Evolutionary conservation across 768 basidiomycete genomes (phyloP).

Genomic region (Termitomyces sp.): DNA sequence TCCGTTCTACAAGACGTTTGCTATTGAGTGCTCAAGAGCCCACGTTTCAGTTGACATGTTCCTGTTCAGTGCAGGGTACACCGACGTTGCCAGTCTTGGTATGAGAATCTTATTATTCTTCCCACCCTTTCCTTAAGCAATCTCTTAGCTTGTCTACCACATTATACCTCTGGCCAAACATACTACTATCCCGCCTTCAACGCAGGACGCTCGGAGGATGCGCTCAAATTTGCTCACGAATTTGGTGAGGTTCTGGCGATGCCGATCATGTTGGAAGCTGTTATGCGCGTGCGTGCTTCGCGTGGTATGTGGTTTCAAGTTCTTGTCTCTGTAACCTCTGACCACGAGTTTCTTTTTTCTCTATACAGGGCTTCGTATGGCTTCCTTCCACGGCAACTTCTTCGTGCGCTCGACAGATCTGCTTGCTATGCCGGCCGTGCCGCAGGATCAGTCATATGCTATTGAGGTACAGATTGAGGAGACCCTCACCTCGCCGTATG

Average conservation of each 20-base stretch:
- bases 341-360: background rate
- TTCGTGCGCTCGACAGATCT: conserved; percentile 97
- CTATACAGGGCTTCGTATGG: conserved; percentile 77
- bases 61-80: conserved; percentile 89
- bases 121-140: background rate
- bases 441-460: conserved; percentile 91
- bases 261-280: conserved; percentile 94
- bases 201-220: conserved; percentile 89
- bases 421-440: conserved; percentile 94
- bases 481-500: conserved; percentile 82
- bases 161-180: conserved; percentile 97
- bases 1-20: conserved; percentile 97
- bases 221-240: conserved; percentile 97
- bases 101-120: conserved; percentile 14
- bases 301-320: conserved; percentile 49
- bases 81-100: conserved; percentile 94
- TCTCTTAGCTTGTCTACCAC: conserved; percentile 78
- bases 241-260: conserved; percentile 90
- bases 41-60: conserved; percentile 99
- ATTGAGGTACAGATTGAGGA: conserved; percentile 97
- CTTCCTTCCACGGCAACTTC: conserved; percentile 98
- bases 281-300: conserved; percentile 98
- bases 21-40: conserved; percentile 95
- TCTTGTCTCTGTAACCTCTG: background rate
- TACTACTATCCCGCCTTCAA: conserved; percentile 99